A percentile compares a stretch with the other conserved stretches of the same genome.
Evolutionary conservation across 495 filamentous ascomycete genomes (phyloP).

Genomic region (Xylaria cubensis): DNA sequence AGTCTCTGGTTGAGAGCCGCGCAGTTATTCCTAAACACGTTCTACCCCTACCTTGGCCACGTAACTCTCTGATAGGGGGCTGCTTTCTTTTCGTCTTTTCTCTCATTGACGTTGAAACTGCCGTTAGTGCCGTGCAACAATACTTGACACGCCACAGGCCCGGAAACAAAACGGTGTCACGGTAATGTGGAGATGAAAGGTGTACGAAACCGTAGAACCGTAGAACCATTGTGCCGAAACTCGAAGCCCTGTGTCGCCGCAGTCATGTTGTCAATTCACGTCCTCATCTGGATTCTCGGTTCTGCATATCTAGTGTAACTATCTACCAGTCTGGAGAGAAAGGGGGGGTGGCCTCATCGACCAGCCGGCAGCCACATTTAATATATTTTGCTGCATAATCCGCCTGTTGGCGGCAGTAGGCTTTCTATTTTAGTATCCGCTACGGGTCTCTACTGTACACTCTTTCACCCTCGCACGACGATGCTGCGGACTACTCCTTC

Average conservation of each 20-base stretch:
- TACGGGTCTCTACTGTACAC: neutral
- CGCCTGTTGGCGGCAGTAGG: slow-evolving; percentile 16
- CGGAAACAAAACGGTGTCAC: slow-evolving; percentile 31
- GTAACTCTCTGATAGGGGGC: slow-evolving; percentile 3
- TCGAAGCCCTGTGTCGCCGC: slow-evolving; percentile 21
- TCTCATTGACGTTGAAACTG: slow-evolving; percentile 26
- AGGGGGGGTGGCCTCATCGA: slow-evolving; percentile 25
- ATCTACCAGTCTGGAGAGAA: slow-evolving; percentile 20
- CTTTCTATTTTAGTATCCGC: slow-evolving; percentile 26
- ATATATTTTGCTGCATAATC: slow-evolving; percentile 27
- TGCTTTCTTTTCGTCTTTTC: slow-evolving; percentile 7
- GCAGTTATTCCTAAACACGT: neutral
- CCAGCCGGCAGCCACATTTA: slow-evolving; percentile 29
- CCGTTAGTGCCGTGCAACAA: slow-evolving; percentile 27
- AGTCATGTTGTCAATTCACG: slow-evolving; percentile 25
- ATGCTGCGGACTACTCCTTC: slow-evolving; percentile 5
- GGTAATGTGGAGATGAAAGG: slow-evolving; percentile 27
- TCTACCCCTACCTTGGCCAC: slow-evolving; percentile 1
- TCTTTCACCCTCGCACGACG: slow-evolving; percentile 5
- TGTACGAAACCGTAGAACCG: neutral
- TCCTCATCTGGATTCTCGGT: slow-evolving; percentile 29
- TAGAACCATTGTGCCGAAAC: neutral
- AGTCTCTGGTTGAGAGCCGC: neutral
- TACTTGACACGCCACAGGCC: slow-evolving; percentile 26
- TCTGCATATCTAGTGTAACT: slow-evolving; percentile 27